phyloP scores from a whole-genome alignment of 345 rosid species.

The Lenwebbia sp. region DNA sequence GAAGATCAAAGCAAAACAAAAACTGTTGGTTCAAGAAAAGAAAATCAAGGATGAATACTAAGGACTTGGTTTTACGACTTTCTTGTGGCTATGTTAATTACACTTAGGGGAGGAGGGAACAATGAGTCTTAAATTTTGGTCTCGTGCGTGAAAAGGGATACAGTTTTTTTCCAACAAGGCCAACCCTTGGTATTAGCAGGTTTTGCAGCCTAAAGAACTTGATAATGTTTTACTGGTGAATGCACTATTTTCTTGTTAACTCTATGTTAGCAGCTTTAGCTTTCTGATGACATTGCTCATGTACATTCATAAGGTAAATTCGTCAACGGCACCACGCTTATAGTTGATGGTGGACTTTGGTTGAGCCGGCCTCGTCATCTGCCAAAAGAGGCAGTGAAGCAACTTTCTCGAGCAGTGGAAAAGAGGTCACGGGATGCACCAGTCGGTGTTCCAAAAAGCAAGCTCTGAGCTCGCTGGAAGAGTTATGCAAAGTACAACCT shows the following conservation, averaged over 20 bases:
- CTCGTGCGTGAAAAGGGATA: neutral
- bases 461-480: neutral
- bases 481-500: neutral
- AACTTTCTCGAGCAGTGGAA: slow-evolving; percentile 37
- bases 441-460: neutral
- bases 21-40: neutral
- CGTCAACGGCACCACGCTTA: slow-evolving; percentile 31
- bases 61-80: neutral
- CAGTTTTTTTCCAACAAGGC: neutral
- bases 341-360: slow-evolving; percentile 52
- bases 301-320: slow-evolving; percentile 21
- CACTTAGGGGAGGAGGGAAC: neutral
- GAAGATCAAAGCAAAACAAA: neutral
- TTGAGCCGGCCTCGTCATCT: slow-evolving; percentile 32
- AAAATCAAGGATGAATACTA: neutral
- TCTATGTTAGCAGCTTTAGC: neutral
- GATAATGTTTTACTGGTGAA: neutral
- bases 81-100: neutral
- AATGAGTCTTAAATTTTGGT: neutral
- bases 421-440: slow-evolving; percentile 28
- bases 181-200: neutral
- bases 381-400: slow-evolving; percentile 29
- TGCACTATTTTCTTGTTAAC: neutral
- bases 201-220: neutral
- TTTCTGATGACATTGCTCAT: neutral